Conservation (phyloP, 345 rosid genomes). For the Carallia pectinifolia region DNA sequence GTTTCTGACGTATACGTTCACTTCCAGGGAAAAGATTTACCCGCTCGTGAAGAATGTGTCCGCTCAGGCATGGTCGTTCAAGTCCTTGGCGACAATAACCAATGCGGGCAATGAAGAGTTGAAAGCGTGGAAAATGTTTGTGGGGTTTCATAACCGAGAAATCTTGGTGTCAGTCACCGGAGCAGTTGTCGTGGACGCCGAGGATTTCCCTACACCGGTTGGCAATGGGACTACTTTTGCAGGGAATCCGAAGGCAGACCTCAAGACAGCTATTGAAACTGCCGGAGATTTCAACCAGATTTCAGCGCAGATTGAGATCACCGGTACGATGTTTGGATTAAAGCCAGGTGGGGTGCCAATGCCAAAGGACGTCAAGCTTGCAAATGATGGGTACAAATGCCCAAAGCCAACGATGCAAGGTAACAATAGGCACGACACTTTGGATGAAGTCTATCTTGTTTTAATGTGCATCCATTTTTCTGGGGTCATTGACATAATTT, state of each 20-base stretch:
- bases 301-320: constrained; percentile 47
- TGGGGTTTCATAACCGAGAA: constrained; percentile 74
- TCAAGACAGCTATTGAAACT: constrained; percentile 75
- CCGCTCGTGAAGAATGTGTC: constrained; percentile 69
- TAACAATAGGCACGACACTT: constrained; percentile 11
- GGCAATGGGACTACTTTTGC: constrained; percentile 70
- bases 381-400: constrained; percentile 64
- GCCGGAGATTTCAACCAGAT: constrained; percentile 81
- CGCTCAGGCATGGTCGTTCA: constrained; percentile 91
- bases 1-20: constrained; percentile 60
- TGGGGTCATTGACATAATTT: too few species aligned
- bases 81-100: constrained; percentile 50
- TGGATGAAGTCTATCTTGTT: too few species aligned
- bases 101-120: constrained; percentile 66
- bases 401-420: constrained; percentile 51
- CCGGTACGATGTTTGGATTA: constrained; percentile 77
- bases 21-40: constrained; percentile 48
- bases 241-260: constrained; percentile 53
- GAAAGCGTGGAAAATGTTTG: constrained; percentile 65
- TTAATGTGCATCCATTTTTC: too few species aligned
- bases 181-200: constrained; percentile 46
- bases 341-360: constrained; percentile 51
- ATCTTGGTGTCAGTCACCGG: constrained; percentile 59
- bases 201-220: constrained; percentile 58
- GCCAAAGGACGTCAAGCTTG: constrained; percentile 65